Evolutionary conservation across 768 basidiomycete genomes (phyloP).

Genomic region (Amanita inopinata): DNA sequence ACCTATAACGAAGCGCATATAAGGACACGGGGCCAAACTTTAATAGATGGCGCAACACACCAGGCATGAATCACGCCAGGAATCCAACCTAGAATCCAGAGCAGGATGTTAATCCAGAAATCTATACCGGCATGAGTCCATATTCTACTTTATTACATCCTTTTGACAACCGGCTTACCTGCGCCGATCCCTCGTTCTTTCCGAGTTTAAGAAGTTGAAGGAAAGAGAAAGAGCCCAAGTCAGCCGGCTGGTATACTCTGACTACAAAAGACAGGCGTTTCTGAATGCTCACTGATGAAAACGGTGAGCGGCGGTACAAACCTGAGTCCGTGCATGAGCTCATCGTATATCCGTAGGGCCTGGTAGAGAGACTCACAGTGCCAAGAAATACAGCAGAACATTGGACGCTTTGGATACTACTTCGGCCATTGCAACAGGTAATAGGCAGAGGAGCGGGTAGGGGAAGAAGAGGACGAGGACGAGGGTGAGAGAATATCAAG

Average conservation of each 20-base stretch:
- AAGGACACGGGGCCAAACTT: neutral
- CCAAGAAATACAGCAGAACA: slow-evolving; percentile 1
- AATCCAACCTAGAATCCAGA: slow-evolving; percentile 29
- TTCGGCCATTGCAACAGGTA: neutral
- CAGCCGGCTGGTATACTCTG: too few species aligned
- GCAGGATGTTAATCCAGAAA: slow-evolving; percentile 10
- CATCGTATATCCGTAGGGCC: neutral
- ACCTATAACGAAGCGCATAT: neutral
- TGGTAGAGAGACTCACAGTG: neutral
- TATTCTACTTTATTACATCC: neutral
- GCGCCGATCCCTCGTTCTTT: slow-evolving; percentile 1
- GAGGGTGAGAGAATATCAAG: too few species aligned
- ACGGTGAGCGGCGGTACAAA: slow-evolving; percentile 8
- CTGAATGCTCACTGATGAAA: slow-evolving; percentile 4
- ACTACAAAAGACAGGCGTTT: too few species aligned
- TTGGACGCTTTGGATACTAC: neutral
- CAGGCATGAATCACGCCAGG: slow-evolving; percentile 37
- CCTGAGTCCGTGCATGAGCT: neutral
- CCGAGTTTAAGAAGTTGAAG: neutral
- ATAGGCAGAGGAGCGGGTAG: too few species aligned
- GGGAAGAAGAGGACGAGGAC: neutral
- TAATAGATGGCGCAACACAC: slow-evolving; percentile 14
- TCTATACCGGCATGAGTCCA: neutral
- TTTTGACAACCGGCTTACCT: neutral
- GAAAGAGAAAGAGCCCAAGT: too few species aligned